Conservation (phyloP, 164 flowering plant genomes). For the Houttuynia cordata region DNA sequence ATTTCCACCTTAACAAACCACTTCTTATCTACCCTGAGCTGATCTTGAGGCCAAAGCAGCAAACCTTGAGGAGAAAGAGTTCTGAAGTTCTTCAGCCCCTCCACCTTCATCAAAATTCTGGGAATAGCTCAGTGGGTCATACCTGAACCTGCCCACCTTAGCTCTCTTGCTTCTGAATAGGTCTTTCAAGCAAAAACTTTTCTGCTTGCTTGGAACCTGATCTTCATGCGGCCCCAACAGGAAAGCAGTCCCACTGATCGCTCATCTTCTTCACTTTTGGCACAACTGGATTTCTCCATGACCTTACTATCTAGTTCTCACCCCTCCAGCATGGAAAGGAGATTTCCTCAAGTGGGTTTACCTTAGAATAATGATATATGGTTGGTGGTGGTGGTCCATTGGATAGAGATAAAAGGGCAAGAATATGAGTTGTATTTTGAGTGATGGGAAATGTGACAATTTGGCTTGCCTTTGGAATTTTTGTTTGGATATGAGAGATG, state of each 20-base stretch:
- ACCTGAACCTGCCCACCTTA: slow-evolving; percentile 21
- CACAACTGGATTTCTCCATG: slow-evolving; percentile 7
- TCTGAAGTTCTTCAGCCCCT: slow-evolving; percentile 18
- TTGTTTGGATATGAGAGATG: too few species aligned
- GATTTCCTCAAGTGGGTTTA: not conserved
- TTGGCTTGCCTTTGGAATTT: not conserved
- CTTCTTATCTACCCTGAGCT: not conserved
- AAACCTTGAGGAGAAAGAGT: slow-evolving; percentile 27
- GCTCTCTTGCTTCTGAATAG: slow-evolving; percentile 9
- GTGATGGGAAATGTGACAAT: slow-evolving; percentile 2
- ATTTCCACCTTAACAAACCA: not conserved
- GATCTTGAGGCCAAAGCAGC: slow-evolving; percentile 15
- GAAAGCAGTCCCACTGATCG: slow-evolving; percentile 12
- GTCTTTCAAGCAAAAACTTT: not conserved
- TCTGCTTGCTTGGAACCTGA: slow-evolving; percentile 19
- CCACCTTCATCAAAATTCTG: slow-evolving; percentile 41
- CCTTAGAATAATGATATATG: not conserved
- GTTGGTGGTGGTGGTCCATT: not conserved
- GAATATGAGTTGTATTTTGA: not conserved
- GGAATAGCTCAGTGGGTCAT: slow-evolving; percentile 42
- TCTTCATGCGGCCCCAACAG: slow-evolving; percentile 33
- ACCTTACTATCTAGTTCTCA: not conserved
- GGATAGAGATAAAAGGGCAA: not conserved
- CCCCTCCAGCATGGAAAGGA: not conserved
- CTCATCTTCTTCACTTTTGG: not conserved